Percentiles rank a stretch among this genome's conserved stretches.
Conservation (phyloP, 2,329 filamentous ascomycete species). For the Penicillium sp. region DNA sequence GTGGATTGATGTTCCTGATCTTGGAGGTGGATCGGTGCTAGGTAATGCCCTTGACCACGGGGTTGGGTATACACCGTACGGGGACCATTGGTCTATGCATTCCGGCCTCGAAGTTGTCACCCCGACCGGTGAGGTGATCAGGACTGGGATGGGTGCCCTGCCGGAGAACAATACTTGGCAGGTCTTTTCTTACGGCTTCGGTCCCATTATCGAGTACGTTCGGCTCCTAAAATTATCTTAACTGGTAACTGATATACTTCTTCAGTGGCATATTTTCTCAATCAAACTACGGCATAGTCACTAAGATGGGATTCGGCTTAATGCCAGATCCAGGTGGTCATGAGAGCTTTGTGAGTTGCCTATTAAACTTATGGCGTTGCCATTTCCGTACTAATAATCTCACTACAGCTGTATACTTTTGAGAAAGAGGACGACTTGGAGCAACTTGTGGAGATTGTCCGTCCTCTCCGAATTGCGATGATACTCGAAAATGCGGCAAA, state of each 20-base stretch:
- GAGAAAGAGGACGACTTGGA: conserved; percentile 9
- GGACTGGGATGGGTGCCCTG: conserved; percentile 19
- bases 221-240: neutral
- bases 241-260: neutral
- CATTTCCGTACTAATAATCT: neutral
- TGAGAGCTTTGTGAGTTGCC: conserved; percentile 13
- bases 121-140: conserved; percentile 16
- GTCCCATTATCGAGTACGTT: conserved; percentile 14
- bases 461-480: conserved; percentile 17
- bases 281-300: conserved; percentile 17
- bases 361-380: neutral
- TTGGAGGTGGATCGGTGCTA: conserved; percentile 19
- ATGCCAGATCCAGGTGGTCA: conserved; percentile 20
- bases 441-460: conserved; percentile 16
- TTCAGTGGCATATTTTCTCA: conserved; percentile 16
- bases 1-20: conserved; percentile 19
- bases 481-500: conserved; percentile 17
- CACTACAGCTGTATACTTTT: conserved; percentile 11
- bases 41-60: conserved; percentile 19
- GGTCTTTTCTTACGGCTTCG: conserved; percentile 16
- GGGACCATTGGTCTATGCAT: conserved; percentile 20
- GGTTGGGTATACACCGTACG: conserved; percentile 20
- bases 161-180: conserved; percentile 21
- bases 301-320: conserved; percentile 19
- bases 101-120: conserved; percentile 18